Conservation (phyloP, 2,329 filamentous ascomycete genomes). For the Nigrospora osmanthi region DNA sequence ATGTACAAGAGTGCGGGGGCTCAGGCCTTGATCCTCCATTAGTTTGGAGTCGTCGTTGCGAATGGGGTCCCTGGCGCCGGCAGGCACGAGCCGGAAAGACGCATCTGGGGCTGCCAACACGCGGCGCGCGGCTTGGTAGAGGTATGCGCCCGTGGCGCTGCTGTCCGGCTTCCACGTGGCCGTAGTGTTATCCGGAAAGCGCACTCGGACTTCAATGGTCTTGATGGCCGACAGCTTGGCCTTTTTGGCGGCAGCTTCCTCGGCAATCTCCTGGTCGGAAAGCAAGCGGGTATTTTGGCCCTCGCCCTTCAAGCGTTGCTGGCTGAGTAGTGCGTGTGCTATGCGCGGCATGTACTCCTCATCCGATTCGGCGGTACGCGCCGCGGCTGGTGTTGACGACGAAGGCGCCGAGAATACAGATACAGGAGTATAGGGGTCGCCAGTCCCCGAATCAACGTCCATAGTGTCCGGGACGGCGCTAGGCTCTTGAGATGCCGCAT, state of each 20-base stretch:
- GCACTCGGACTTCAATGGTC: slow-evolving; percentile 67
- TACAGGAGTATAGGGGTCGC: slow-evolving; percentile 37
- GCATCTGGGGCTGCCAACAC: slow-evolving; percentile 60
- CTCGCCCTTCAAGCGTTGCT: slow-evolving; percentile 53
- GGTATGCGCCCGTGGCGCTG: slow-evolving; percentile 57
- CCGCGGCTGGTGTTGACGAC: slow-evolving; percentile 67
- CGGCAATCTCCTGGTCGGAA: slow-evolving; percentile 75
- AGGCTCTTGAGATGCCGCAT: not conserved
- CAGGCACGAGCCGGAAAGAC: slow-evolving; percentile 64
- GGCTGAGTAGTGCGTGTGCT: slow-evolving; percentile 68
- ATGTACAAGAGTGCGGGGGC: slow-evolving; percentile 64
- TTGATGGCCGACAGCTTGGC: slow-evolving; percentile 59
- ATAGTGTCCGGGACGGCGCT: slow-evolving; percentile 14
- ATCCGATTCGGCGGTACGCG: slow-evolving; percentile 58
- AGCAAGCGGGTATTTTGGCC: slow-evolving; percentile 69
- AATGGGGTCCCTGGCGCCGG: slow-evolving; percentile 42
- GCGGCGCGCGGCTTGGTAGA: slow-evolving; percentile 68
- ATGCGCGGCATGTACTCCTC: slow-evolving; percentile 70
- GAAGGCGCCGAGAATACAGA: slow-evolving; percentile 73
- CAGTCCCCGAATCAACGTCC: slow-evolving; percentile 17
- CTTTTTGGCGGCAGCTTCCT: slow-evolving; percentile 57
- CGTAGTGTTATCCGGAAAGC: slow-evolving; percentile 80
- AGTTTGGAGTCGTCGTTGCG: slow-evolving; percentile 46
- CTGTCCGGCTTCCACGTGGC: slow-evolving; percentile 65
- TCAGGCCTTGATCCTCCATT: slow-evolving; percentile 67